These are phyloP conservation scores for Podospora appendiculata DNA, from an alignment of 495 filamentous ascomycete species.

Conservation along the genomic window DNA sequence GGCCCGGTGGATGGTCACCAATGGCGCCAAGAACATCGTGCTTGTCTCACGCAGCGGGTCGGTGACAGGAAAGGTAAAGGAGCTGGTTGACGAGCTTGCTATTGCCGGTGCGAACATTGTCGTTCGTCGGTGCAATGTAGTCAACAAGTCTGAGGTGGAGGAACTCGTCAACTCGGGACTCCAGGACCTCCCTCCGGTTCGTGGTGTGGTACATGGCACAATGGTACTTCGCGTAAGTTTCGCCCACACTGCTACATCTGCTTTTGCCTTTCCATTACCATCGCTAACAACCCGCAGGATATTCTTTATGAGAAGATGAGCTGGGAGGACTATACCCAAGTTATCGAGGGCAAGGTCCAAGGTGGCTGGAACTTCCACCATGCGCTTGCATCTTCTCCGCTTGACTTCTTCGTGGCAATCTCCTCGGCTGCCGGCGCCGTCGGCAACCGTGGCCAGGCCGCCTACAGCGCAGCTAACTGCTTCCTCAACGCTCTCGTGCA, in stretches of 20 bases:
- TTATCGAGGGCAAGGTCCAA: conserved; percentile 47
- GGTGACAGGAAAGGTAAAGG: conserved; percentile 30
- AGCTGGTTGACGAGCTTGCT: conserved; percentile 37
- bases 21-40: conserved; percentile 51
- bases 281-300: conserved; percentile 30
- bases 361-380: conserved; percentile 53
- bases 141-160: conserved; percentile 27
- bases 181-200: conserved; percentile 32
- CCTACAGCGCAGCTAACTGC: conserved; percentile 58
- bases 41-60: conserved; percentile 50
- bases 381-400: conserved; percentile 32
- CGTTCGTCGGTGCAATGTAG: conserved; percentile 35
- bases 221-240: conserved; percentile 49
- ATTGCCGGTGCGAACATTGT: conserved; percentile 29
- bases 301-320: conserved; percentile 49
- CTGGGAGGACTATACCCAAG: conserved; percentile 38
- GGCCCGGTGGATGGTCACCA: conserved; percentile 50
- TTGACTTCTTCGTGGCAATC: conserved; percentile 63
- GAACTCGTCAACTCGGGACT: conserved; percentile 27
- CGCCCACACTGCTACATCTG: background rate
- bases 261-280: background rate
- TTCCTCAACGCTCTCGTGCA: conserved; percentile 50
- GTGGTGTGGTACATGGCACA: conserved; percentile 41
- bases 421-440: conserved; percentile 54
- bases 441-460: conserved; percentile 54